These are phyloP conservation scores for Eucalyptus cladocalyx DNA, from an alignment of 345 rosid species.

Conservation along the genomic window DNA sequence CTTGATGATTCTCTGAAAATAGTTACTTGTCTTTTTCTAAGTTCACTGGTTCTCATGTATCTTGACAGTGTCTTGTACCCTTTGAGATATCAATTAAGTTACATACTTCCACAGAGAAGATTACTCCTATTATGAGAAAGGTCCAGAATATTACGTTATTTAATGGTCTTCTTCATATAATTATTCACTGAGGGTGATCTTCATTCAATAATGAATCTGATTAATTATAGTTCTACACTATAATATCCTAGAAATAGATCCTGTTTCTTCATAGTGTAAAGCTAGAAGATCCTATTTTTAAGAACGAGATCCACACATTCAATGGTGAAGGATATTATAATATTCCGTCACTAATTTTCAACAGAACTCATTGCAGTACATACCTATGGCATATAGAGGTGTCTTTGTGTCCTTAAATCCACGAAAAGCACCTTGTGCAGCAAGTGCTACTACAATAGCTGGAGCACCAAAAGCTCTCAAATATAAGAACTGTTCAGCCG, in stretches of 20 bases:
- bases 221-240: background rate
- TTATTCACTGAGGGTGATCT: background rate
- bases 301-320: background rate
- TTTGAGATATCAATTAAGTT: background rate
- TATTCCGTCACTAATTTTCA: background rate
- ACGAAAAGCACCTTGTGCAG: slow-evolving; percentile 92
- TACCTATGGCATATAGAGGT: slow-evolving; percentile 88
- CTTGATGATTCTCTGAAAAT: background rate
- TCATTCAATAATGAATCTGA: background rate
- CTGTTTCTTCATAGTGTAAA: background rate
- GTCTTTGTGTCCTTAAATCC: slow-evolving; percentile 93
- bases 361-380: slow-evolving; percentile 18
- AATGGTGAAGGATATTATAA: background rate
- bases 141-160: background rate
- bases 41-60: background rate
- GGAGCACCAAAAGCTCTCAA: slow-evolving; percentile 90
- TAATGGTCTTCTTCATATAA: background rate
- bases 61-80: background rate
- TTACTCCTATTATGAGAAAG: background rate
- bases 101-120: background rate
- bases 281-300: background rate
- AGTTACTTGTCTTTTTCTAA: background rate
- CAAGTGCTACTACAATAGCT: slow-evolving; percentile 86
- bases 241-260: background rate
- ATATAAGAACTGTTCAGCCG: slow-evolving; percentile 73